Evolutionary conservation across 106 monocot species (phyloP).

Genomic region (Agapanthus africanus): DNA sequence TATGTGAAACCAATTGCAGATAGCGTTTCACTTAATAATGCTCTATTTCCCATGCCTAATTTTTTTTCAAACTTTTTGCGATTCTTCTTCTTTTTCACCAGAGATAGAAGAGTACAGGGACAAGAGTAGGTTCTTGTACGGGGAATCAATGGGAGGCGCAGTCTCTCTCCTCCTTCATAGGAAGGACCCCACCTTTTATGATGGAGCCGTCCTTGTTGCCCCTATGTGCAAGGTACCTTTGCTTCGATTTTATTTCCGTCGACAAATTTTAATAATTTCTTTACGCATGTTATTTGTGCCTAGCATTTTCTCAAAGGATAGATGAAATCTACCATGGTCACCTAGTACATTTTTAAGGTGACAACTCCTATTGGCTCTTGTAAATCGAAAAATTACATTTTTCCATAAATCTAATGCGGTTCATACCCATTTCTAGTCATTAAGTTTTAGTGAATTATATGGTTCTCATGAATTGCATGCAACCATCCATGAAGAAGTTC

Average conservation of each 20-base stretch:
- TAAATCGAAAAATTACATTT: neutral
- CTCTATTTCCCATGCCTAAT: neutral
- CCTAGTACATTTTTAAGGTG: too few species aligned
- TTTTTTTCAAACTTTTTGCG: neutral
- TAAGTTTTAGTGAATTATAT: too few species aligned
- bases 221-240: conserved; percentile 93
- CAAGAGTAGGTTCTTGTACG: conserved; percentile 81
- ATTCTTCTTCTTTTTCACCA: conserved; percentile 5
- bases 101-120: conserved; percentile 44
- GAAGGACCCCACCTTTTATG: conserved; percentile 73
- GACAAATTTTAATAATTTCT: too few species aligned
- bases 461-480: too few species aligned
- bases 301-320: too few species aligned
- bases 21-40: too few species aligned
- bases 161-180: conserved; percentile 77
- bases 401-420: neutral
- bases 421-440: neutral
- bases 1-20: neutral
- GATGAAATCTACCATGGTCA: too few species aligned
- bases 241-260: neutral
- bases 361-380: too few species aligned
- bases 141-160: conserved; percentile 98
- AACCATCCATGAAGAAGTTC: too few species aligned
- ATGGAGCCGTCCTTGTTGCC: conserved; percentile 85
- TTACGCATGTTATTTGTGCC: too few species aligned